Evolutionary conservation across 768 basidiomycete species (phyloP).

Genomic region (Xerocomus brunneocitrinus): DNA sequence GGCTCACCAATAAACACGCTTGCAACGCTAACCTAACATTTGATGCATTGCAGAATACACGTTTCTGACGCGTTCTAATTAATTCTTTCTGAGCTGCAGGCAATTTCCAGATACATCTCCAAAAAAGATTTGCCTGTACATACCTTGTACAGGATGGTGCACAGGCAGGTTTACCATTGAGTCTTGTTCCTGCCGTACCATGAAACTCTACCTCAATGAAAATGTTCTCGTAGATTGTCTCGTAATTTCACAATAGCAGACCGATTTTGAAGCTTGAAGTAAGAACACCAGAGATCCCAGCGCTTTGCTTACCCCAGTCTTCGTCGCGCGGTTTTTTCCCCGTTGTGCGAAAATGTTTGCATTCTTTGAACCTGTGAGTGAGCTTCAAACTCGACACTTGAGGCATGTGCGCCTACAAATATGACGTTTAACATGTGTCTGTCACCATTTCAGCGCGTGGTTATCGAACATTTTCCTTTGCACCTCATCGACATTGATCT

Average conservation of each 20-base stretch:
- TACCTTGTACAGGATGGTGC: conserved; percentile 27
- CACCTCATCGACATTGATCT: background rate
- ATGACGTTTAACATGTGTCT: background rate
- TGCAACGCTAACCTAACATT: conserved; percentile 23
- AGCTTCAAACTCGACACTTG: conserved; percentile 2
- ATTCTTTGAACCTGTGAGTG: conserved; percentile 4
- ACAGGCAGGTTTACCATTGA: conserved; percentile 39
- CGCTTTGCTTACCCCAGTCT: background rate
- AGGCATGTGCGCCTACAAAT: background rate
- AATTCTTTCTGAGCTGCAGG: conserved; percentile 32
- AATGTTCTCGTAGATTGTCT: conserved; percentile 32
- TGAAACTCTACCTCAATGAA: conserved; percentile 32
- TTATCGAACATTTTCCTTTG: background rate
- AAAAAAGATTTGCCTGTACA: conserved; percentile 31
- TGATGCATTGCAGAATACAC: conserved; percentile 28
- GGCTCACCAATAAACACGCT: conserved; percentile 63
- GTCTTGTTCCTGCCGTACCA: conserved; percentile 27
- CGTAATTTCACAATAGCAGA: conserved; percentile 19
- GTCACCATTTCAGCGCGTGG: conserved; percentile 6
- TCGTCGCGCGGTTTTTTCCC: background rate
- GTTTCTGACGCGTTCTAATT: conserved; percentile 21
- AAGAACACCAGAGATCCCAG: conserved; percentile 9
- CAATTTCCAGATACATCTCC: conserved; percentile 26
- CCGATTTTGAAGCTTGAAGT: conserved; percentile 17
- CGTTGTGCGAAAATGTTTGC: background rate